Conservation (phyloP, 2,329 filamentous ascomycete genomes). For the Calonectria naviculata region DNA sequence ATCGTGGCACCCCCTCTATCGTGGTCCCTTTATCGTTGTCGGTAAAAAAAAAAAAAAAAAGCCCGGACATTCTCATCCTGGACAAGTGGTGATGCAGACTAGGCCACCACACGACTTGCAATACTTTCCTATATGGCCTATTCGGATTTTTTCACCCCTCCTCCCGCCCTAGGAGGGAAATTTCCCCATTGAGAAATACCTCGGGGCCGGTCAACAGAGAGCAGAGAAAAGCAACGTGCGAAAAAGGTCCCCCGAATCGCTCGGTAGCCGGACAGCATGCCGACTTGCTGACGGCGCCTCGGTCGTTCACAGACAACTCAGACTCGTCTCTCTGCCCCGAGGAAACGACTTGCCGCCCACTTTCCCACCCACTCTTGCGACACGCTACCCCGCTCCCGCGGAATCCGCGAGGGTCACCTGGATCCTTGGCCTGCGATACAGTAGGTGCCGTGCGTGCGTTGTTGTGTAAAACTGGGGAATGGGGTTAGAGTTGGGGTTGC, state of each 20-base stretch:
- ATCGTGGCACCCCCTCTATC: not conserved
- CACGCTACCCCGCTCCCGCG: conserved; percentile 19
- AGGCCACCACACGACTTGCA: not conserved
- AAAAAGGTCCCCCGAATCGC: not conserved
- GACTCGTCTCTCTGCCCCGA: conserved; percentile 6
- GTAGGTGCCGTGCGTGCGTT: not conserved
- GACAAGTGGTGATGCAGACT: not conserved
- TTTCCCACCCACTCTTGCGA: conserved; percentile 13
- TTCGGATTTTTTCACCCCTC: conserved; percentile 14
- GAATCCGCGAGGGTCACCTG: conserved; percentile 11
- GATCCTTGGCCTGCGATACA: conserved; percentile 3
- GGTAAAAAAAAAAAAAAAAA: not conserved
- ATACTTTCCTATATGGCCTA: not conserved
- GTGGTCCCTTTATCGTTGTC: not conserved
- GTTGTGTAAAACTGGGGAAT: conserved; percentile 18
- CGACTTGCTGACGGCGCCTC: conserved; percentile 29
- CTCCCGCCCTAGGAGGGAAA: conserved; percentile 29
- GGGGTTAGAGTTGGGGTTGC: conserved; percentile 2
- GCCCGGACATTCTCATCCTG: not conserved
- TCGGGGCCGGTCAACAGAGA: conserved; percentile 13
- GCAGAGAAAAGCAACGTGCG: conserved; percentile 6
- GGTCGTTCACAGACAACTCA: conserved; percentile 21
- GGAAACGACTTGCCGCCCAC: conserved; percentile 12
- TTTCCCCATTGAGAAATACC: conserved; percentile 32
- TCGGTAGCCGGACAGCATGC: conserved; percentile 30